phyloP scores from a whole-genome alignment of 192 early-diverging fungal species.

The Coemansia sp. region DNA sequence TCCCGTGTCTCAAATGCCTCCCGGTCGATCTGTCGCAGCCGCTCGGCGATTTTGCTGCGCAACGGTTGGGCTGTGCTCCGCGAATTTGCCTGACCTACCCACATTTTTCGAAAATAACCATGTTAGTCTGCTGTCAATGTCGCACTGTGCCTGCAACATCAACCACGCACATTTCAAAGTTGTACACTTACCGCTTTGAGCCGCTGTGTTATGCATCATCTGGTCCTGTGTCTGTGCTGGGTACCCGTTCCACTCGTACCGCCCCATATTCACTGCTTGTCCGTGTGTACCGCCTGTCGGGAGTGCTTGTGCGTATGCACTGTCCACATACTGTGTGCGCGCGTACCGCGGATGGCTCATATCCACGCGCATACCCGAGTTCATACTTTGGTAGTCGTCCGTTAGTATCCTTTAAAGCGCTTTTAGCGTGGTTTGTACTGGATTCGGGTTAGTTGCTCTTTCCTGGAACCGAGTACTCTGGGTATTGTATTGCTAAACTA shows the following conservation, averaged over 20 bases:
- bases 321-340: constrained; percentile 13
- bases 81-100: constrained; percentile 1
- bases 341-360: constrained; percentile 27
- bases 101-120: not conserved
- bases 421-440: not conserved
- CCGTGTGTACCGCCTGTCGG: constrained; percentile 8
- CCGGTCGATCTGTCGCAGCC: constrained; percentile 52
- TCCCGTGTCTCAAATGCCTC: constrained; percentile 39
- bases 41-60: constrained; percentile 44
- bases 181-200: constrained; percentile 12
- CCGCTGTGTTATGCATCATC: constrained; percentile 6
- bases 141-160: not conserved
- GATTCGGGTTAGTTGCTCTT: not conserved
- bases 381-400: constrained; percentile 38
- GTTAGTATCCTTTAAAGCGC: not conserved
- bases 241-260: constrained; percentile 49
- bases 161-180: not conserved
- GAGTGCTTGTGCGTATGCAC: constrained; percentile 14
- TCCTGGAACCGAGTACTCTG: not conserved
- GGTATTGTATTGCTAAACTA: not conserved
- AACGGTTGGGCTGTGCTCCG: constrained; percentile 31
- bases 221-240: constrained; percentile 12
- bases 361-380: constrained; percentile 13
- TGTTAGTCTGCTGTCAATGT: not conserved
- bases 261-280: constrained; percentile 14